Base-by-base conservation (phyloP, 179 eudicot genomes). In the Sideroxylon spinosum region DNA sequence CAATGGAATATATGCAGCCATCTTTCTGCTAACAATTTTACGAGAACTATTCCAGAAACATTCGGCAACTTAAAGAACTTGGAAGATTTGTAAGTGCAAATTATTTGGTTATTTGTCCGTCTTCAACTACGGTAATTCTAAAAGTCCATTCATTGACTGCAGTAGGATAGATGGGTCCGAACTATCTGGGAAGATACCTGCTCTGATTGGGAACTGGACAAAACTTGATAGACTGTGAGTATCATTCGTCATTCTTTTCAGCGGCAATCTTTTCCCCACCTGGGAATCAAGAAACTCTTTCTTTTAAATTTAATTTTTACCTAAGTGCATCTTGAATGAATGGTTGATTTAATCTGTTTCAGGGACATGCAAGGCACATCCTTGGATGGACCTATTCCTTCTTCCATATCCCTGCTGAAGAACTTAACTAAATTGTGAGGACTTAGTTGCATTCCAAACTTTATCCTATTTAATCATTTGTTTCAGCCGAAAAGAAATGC, bases 381-480 rank as follows among this genome's bases (percentile, higher is more conserved):
- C 46, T 73, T 93, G 90, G 83, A 86, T 79, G 97, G 97, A 32
- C 96, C 98, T 6, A 84, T 94, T 88, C 98, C 98, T 76, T 81
- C 88, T 64, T 78, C 79, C 78, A 82, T 92, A 55, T 88, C 94
- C 63, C 53, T 7, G 64, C 61, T 94, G 90, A 84, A 67, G 72
- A 90, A 86, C 71, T 55, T 94, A 74, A 55, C 62, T 20, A 85
- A 72, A 46, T 53, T 94, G 97, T 95, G 85, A 90, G 97, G 52
- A 46, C 74, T 49, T 49, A n/a, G 50, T 67, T 62, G n/a, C 48
- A 26, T 63, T 62, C 71, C 9, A 75, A 37, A 63, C 17, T 78
- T 19, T 19, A 3, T 60, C n/a, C 10, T 13, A 49, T 69, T 13
- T 11, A 71, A 16, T 7, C 48, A 1, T 4, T 65, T 46, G 10